Evolutionary conservation across 257 asterid genomes (phyloP).

Genomic region (Capsicum rhomboideum): DNA sequence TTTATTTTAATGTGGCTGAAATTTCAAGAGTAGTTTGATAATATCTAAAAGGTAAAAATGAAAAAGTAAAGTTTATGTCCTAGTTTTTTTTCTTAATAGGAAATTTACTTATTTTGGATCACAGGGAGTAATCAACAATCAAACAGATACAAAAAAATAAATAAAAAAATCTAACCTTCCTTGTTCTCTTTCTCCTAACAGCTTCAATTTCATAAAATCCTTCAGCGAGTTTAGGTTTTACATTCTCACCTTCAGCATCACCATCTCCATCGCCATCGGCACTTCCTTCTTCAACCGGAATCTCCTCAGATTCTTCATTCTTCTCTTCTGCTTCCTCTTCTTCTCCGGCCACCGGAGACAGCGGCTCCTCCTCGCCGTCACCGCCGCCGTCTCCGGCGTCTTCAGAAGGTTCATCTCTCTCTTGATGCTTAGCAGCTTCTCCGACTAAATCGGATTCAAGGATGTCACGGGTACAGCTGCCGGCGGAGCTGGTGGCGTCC

Average conservation of each 20-base stretch:
- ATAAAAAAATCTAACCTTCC: constrained; percentile 17
- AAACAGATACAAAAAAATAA: constrained; percentile 7
- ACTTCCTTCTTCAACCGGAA: neutral
- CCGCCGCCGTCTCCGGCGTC: neutral
- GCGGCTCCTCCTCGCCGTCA: neutral
- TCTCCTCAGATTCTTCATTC: constrained; percentile 3
- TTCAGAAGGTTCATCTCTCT: neutral
- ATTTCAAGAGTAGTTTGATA: no score
- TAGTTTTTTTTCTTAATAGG: no score
- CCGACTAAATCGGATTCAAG: neutral
- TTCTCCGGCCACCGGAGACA: neutral
- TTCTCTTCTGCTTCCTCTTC: constrained; percentile 4
- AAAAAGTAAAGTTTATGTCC: no score
- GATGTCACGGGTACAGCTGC: neutral
- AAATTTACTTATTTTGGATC: no score
- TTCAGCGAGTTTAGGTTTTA: constrained; percentile 28
- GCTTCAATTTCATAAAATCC: constrained; percentile 31
- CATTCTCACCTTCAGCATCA: neutral
- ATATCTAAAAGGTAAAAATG: no score
- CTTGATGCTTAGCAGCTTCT: neutral
- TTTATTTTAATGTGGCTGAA: no score
- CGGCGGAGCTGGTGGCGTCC: constrained; percentile 1
- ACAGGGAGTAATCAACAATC: no score
- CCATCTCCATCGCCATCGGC: neutral
- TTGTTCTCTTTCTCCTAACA: constrained; percentile 21